These are phyloP conservation scores for Kazachstania sp. DNA, from an alignment of 1,139 yeast species.

Conservation along the genomic window DNA sequence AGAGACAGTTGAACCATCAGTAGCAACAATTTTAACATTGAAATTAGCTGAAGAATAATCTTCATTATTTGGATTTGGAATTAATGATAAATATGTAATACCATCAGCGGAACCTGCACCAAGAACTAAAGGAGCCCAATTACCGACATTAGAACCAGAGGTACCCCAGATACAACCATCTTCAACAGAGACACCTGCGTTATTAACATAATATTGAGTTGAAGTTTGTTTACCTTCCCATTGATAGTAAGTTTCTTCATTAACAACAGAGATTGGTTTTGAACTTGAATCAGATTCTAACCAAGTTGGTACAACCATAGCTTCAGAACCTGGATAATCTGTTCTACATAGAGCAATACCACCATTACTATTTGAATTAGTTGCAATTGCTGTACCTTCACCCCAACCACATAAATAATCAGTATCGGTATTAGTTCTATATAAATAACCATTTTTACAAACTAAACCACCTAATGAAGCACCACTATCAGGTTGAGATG, in stretches of 20 bases:
- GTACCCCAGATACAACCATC: conserved; percentile 95
- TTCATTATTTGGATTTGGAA: conserved; percentile 89
- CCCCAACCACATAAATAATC: conserved; percentile 83
- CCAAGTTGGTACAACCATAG: conserved; percentile 91
- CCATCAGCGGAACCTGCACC: conserved; percentile 86
- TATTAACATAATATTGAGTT: conserved; percentile 93
- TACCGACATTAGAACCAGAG: conserved; percentile 72
- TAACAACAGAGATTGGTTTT: conserved; percentile 68
- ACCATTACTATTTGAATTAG: conserved; percentile 49
- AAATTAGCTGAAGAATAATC: conserved; percentile 58
- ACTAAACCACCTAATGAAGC: conserved; percentile 83
- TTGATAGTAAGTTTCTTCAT: conserved; percentile 62
- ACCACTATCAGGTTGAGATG: conserved; percentile 73
- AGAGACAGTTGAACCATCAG: conserved; percentile 51
- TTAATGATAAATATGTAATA: conserved; percentile 75
- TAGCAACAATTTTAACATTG: conserved; percentile 77
- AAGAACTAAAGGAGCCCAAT: conserved; percentile 95
- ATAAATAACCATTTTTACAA: conserved; percentile 72
- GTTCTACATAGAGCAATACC: conserved; percentile 90
- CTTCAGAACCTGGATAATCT: conserved; percentile 98
- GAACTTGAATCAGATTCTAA: conserved; percentile 56
- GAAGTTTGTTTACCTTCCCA: conserved; percentile 85
- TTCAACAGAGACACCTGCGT: conserved; percentile 82
- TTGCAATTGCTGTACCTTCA: conserved; percentile 55
- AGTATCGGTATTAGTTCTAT: conserved; percentile 59